A percentile compares a stretch with the other conserved stretches of the same genome.
Evolutionary conservation across 768 basidiomycete species (phyloP).

Genomic region (Mycena alexandri): DNA sequence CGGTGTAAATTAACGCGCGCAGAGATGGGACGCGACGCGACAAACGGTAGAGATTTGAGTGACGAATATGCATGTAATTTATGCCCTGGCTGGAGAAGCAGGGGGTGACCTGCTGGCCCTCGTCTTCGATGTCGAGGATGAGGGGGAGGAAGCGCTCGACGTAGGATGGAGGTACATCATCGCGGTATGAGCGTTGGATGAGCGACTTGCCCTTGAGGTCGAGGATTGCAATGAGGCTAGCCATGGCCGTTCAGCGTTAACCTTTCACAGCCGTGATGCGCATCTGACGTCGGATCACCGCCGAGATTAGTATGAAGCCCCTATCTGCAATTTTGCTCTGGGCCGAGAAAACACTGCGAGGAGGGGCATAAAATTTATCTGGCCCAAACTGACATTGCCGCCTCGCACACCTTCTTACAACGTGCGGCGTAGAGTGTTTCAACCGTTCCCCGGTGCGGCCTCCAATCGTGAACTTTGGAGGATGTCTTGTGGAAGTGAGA

Average conservation of each 20-base stretch:
- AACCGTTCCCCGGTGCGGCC: too few relatives aligned
- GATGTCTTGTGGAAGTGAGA: too few relatives aligned
- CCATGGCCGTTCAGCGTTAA: slow-evolving; percentile 44
- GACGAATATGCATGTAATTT: slow-evolving; percentile 99
- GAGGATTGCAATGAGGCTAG: slow-evolving; percentile 88
- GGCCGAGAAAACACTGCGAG: too few relatives aligned
- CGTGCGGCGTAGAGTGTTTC: too few relatives aligned
- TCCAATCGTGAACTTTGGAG: too few relatives aligned
- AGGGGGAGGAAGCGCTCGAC: slow-evolving; percentile 96
- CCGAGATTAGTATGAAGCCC: too few relatives aligned
- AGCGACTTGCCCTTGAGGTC: slow-evolving; percentile 99
- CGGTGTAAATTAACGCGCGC: background rate
- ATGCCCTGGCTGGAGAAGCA: slow-evolving; percentile 96
- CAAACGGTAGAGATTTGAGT: slow-evolving; percentile 96
- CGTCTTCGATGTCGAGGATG: slow-evolving; percentile 96
- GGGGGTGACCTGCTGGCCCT: slow-evolving; percentile 94
- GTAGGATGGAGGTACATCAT: slow-evolving; percentile 91
- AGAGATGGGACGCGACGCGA: slow-evolving; percentile 33
- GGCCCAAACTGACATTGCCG: too few relatives aligned
- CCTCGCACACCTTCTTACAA: too few relatives aligned
- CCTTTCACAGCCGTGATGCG: too few relatives aligned
- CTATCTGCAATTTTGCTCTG: too few relatives aligned
- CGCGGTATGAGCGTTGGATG: slow-evolving; percentile 96
- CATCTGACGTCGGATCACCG: too few relatives aligned
- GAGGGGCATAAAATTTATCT: too few relatives aligned